Percentiles rank a stretch among this genome's conserved stretches.
Evolutionary conservation across 108 stramenopile species (phyloP).

Genomic region (Aurantiochytrium sp.): DNA sequence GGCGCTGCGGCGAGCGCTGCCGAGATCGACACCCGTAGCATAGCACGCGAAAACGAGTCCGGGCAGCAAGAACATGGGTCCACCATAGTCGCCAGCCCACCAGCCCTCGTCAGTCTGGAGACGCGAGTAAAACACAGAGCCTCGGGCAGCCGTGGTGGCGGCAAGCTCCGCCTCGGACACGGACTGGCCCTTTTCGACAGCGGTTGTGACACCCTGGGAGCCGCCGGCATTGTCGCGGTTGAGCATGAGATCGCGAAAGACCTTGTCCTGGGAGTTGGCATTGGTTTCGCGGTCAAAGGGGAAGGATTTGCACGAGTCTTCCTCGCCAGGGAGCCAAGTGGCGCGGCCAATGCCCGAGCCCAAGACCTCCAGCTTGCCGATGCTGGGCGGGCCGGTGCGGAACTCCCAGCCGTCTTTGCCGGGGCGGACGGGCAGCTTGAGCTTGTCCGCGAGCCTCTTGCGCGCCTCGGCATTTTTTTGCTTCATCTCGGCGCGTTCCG

Average conservation of each 20-base stretch:
- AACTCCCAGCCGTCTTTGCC: not conserved
- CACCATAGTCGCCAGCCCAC: conserved; percentile 95
- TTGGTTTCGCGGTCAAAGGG: not conserved
- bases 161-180: not conserved
- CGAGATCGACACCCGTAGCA: conserved; percentile 28
- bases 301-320: not conserved
- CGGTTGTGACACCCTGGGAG: not conserved
- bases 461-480: not conserved
- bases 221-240: not conserved
- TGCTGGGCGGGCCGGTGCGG: not conserved
- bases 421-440: not conserved
- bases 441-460: not conserved
- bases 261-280: not conserved
- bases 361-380: not conserved
- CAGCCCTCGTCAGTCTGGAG: conserved; percentile 79
- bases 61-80: conserved; percentile 93
- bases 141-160: not conserved
- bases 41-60: conserved; percentile 82
- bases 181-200: not conserved
- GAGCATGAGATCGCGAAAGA: not conserved
- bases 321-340: not conserved
- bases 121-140: conserved; percentile 17
- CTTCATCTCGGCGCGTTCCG: not conserved
- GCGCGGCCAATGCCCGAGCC: not conserved
- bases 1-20: not conserved